Base-by-base conservation (phyloP, 2,329 filamentous ascomycete species). In the Scedosporium aurantiacum region DNA sequence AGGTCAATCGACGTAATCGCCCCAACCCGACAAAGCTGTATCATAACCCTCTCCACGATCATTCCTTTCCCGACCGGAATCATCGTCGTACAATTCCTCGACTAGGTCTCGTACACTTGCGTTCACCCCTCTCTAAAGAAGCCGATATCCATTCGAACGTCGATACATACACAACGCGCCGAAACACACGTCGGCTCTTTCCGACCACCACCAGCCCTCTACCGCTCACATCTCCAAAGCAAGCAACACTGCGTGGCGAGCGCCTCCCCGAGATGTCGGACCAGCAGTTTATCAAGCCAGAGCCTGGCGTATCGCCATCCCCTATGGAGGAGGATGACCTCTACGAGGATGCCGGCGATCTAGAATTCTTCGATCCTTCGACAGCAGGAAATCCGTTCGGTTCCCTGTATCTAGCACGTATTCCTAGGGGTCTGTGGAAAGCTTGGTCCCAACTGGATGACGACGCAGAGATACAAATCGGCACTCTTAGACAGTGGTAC, bases 381-480 rank as follows among this genome's bases (percentile, higher is more conserved):
- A 73, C 73, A 63, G 63, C 69, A 2, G 66, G 72, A 2, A 73
- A 71, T 61, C 74, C 74, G 61, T 58, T 62, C 28, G 77, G 75
- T 64, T 77, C 73, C 47, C 75, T 83, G 60, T 95, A 90, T 78
- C 79, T 96, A 58, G 87, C 89, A 60, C 87, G 90, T 65, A 79
- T 96, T 52, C 91, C 91, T 21, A 85, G 85, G 65, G 88, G 89
- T 70, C 79, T 96, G 62, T 94, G 90, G 85, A 84, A 93, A 66
- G 82, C 86, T 54, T 95, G 91, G 89, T 75, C 78, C 62, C 74
- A 76, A 66, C 75, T 95, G 14, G 87, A 90, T 67, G 89, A 93
- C 64, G 87, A 95, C 66, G 87, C 88, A 62, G 88, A 92, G 74
- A 88, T 96, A 65, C 82, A 88, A 70, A 83, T 96, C 65, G 91